Evolutionary conservation across 345 rosid genomes (phyloP).

Genomic region (Cardamine chenopodiifolia): DNA sequence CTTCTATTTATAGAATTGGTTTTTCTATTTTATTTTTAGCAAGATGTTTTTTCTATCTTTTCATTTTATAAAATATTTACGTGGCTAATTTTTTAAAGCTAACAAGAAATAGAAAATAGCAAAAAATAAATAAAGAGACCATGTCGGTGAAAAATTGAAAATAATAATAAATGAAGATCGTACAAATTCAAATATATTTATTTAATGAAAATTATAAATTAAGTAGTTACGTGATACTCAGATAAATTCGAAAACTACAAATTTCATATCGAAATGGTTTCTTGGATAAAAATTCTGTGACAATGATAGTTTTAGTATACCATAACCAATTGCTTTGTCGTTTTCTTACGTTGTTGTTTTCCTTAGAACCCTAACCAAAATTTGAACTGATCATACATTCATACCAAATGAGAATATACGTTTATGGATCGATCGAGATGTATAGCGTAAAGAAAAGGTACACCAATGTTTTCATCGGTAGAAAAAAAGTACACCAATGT

Average conservation of each 20-base stretch:
- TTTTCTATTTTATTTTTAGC: conserved; percentile 35
- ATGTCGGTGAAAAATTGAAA: conserved; percentile 4
- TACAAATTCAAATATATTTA: not conserved
- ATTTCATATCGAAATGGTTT: conserved; percentile 35
- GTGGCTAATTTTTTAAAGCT: conserved; percentile 2
- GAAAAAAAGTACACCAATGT: not conserved
- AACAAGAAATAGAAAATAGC: not conserved
- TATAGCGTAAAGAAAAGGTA: not conserved
- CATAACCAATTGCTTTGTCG: conserved; percentile 13
- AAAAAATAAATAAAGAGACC: not conserved
- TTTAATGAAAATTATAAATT: not conserved
- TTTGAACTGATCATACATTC: not conserved
- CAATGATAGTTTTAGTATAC: conserved; percentile 18
- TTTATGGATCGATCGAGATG: not conserved
- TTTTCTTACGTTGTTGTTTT: conserved; percentile 14
- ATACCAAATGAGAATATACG: not conserved
- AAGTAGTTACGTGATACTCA: conserved; percentile 38
- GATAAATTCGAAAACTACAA: conserved; percentile 11
- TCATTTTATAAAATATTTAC: conserved; percentile 20
- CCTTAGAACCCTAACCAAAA: conserved; percentile 10
- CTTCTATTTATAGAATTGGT: conserved; percentile 27
- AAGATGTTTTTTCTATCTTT: not conserved
- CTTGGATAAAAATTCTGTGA: conserved; percentile 21
- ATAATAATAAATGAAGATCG: not conserved
- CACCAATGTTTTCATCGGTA: not conserved